These are phyloP conservation scores for Suillus subluteus DNA, from an alignment of 768 basidiomycete genomes.

Conservation along the genomic window DNA sequence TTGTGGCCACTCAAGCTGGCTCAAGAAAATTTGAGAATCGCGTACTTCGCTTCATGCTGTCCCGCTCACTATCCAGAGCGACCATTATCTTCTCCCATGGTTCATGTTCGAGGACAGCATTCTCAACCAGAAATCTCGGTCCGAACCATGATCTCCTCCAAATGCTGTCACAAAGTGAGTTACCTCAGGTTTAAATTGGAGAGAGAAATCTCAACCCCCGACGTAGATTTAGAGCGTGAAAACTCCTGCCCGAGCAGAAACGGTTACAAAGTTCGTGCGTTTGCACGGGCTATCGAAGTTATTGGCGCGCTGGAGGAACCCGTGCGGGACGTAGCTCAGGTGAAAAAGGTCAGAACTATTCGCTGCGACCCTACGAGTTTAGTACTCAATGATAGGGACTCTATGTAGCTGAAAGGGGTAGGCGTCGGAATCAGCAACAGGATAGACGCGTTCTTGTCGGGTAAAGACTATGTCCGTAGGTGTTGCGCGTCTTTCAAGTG, in stretches of 20 bases:
- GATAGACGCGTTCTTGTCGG: constrained; percentile 45
- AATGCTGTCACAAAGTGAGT: constrained; percentile 47
- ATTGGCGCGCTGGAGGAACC: constrained; percentile 45
- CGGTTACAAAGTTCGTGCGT: constrained; percentile 53
- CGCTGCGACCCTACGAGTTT: background rate
- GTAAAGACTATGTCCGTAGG: constrained; percentile 40
- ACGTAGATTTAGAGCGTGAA: constrained; percentile 48
- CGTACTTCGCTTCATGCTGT: background rate
- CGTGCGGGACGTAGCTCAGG: constrained; percentile 47
- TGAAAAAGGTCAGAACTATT: constrained; percentile 35
- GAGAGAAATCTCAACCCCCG: constrained; percentile 1
- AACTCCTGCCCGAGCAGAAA: constrained; percentile 40
- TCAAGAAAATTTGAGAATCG: background rate
- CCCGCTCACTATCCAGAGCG: background rate
- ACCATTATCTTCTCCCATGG: background rate
- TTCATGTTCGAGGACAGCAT: background rate
- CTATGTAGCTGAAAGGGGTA: constrained; percentile 34
- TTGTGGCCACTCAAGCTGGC: background rate
- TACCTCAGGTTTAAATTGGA: background rate
- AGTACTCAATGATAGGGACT: background rate
- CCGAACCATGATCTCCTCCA: constrained; percentile 44
- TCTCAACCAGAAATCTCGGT: constrained; percentile 12
- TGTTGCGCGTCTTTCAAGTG: constrained; percentile 18
- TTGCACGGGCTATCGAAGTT: constrained; percentile 48
- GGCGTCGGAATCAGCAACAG: constrained; percentile 47